Base-by-base conservation (phyloP, 1,139 yeast genomes). In the Kurtzmaniella quercitrusa region DNA sequence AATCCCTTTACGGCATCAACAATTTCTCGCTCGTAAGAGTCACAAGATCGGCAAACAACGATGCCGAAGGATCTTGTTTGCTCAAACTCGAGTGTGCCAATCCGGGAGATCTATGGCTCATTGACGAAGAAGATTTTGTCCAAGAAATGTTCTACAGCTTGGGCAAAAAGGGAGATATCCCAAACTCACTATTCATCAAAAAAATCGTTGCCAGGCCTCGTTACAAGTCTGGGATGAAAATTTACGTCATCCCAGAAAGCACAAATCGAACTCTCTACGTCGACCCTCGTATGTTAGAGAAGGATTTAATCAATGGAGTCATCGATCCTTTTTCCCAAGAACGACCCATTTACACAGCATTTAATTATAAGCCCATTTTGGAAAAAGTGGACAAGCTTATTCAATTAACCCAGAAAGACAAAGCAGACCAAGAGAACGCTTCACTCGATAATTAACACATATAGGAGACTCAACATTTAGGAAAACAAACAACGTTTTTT, bases 1-100 rank as follows among this genome's bases (percentile, higher is more conserved):
- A 60, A 37, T 55, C 65, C 3, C 53, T 76, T 9, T 78, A 77
- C 53, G 69, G 70, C 1, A 43, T 66, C 8, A 57, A 58, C 7
- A 68, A 70, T 14, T 78, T 66, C 53, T 66, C 81, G 0, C 53
- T 78, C 23, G 64, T 78, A 7, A 60, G 84, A 44, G 75, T 78
- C 5, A 77, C 83, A 1, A 60, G 82, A 46, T 77, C 81, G 1
- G 77, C 82, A 6, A 75, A 81, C 5, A 66, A 67, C 33, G 81
- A 75, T 48, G 58, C 60, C 34, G 79, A 77, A 19, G 81, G 81
- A 1, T 70, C 80, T 11, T 65, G 71, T 7, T 61, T 77, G 3
- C 59, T 78, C 38, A 78, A 78, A 51, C 60, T 78, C 42, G 84
- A 78, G 54, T 74, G 82, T 1, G 79, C 81, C 0, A 67, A 62